Evolutionary conservation across 208 protist genomes (phyloP), one percentile per base, ranked within the genome.

Genomic region (Wallacemonas sp.): DNA sequence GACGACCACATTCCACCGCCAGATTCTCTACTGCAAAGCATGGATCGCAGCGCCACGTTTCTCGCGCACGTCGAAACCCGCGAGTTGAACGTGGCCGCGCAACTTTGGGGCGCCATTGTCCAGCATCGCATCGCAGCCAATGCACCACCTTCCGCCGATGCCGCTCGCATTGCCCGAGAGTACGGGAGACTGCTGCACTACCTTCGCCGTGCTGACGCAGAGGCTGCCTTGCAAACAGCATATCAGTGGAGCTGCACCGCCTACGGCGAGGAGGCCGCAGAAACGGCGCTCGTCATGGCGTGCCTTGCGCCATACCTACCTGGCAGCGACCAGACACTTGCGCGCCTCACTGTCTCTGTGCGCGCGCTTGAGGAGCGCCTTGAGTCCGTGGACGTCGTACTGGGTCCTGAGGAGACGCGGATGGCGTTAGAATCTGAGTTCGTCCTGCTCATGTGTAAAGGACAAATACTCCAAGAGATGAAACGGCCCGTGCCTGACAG

Each of bases 371-470:
- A 92, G 53, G 73, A 57, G 21, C 66, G 71, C 9, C 66, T 91
- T 0, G 30, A 30, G 30, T 87, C 81, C 17, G 71, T 85, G 0
- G 90, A 93, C 30, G 15, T 82, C 0, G 90, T 92, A 13, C 75
- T 87, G 2, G 76, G 79, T 17, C 68, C 55, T 45, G 87, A 90
- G 63, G 90, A 96, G 76, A 52, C 61, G 61, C 73, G 73, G 9
- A 96, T 96, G 90, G 36, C 90, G 42, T 70, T 68, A 46, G 78
- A 96, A 59, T 91, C 87, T 6, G 63, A 86, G 3, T 90, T 89
- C 65, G 85, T 93, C 27, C 44, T 96, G 21, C 65, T 87, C 44
- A 66, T 91, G 76, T 80, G 83, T 60, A 62, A 88, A 36, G 82
- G 79, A 12, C 85, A 93, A 65, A 87, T 92, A 15, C 52, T 88